Base-by-base conservation (phyloP, 164 flowering plant species). In the Magnolia changhungtana region DNA sequence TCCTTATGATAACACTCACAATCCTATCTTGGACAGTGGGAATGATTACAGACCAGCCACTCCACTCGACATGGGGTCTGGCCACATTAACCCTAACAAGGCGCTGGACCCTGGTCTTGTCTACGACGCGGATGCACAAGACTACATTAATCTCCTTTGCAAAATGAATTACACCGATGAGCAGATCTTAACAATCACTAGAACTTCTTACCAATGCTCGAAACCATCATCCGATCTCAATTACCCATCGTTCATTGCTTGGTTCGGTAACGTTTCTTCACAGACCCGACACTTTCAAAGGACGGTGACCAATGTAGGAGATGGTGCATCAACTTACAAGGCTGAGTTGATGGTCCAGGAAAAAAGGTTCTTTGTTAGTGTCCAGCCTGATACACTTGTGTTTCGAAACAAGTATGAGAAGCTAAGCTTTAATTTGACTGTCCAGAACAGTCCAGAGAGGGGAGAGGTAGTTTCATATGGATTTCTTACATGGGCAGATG, bases 181-280 rank as follows among this genome's bases (percentile, higher is more conserved):
- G 29, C 87, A 91, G 71, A 80, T 90, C 31, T 0, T 29, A 13
- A 66, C 87, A 67, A 82, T 91, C 49, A 81, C 86, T 0, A 79
- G 88, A 73, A 78, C 84, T 6, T 71, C 72, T 16, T 24, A 55
- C 65, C 10, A 58, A 55, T 77, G 79, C 70, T 63, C 63, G 21
- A 49, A 64, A 55, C 73, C 89, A 2, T 82, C 85, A 21, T 27
- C 82, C 1, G 88, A 88, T 82, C 81, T 90, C 4, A 90, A 90
- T 74, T 88, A 88, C 74, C 92, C 92, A 4, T 87, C 93, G 0
- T 88, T 89, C 71, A 82, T 89, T 14, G 79, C 81, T 14, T 37
- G 84, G 14, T 85, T 79, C 52, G 8, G 29, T 10, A 75, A 72
- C 52, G 18, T 9, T 18, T 23, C 68, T 45, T 20, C 70, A 3